Percentiles rank a stretch among this genome's conserved stretches.
phyloP scores from a whole-genome alignment of 192 early-diverging fungal genomes.

The Dimargaris xerosporica region DNA sequence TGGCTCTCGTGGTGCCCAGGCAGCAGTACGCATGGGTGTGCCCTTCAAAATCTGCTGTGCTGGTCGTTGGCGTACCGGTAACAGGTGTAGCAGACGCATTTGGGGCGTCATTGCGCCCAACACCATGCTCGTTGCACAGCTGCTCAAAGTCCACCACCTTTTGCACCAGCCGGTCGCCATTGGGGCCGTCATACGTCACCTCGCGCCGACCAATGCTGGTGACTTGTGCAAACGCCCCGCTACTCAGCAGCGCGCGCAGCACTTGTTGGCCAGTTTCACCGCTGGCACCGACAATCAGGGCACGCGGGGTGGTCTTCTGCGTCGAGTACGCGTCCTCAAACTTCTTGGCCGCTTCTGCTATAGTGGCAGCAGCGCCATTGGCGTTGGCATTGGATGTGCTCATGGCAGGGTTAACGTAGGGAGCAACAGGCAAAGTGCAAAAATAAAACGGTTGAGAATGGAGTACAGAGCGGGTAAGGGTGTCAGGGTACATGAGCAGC shows the following conservation, averaged over 20 bases:
- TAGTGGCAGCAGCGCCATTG: too few relatives aligned
- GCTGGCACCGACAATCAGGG: conserved; percentile 25
- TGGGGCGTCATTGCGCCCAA: too few relatives aligned
- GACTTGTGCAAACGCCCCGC: conserved; percentile 26
- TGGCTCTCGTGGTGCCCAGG: conserved; percentile 52
- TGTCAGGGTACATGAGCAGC: too few relatives aligned
- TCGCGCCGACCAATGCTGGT: conserved; percentile 25
- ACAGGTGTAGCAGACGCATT: too few relatives aligned
- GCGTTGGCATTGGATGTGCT: too few relatives aligned
- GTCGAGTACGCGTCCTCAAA: not conserved
- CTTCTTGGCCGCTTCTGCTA: too few relatives aligned
- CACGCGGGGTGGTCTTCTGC: conserved; percentile 1
- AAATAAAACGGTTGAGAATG: too few relatives aligned
- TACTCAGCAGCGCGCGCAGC: conserved; percentile 22
- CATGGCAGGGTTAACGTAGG: too few relatives aligned
- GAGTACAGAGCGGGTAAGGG: too few relatives aligned
- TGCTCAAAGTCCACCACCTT: conserved; percentile 64
- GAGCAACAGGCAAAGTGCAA: too few relatives aligned
- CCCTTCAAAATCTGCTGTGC: conserved; percentile 19
- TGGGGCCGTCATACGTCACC: conserved; percentile 18
- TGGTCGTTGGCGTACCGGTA: too few relatives aligned
- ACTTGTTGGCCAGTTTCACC: conserved; percentile 31
- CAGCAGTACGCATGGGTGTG: conserved; percentile 51
- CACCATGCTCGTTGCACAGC: conserved; percentile 21
- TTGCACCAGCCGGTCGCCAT: conserved; percentile 34